A percentile compares a stretch with the other conserved stretches of the same genome.
Conservation (phyloP, 2,329 filamentous ascomycete species). For the Alternaria consortialis region DNA sequence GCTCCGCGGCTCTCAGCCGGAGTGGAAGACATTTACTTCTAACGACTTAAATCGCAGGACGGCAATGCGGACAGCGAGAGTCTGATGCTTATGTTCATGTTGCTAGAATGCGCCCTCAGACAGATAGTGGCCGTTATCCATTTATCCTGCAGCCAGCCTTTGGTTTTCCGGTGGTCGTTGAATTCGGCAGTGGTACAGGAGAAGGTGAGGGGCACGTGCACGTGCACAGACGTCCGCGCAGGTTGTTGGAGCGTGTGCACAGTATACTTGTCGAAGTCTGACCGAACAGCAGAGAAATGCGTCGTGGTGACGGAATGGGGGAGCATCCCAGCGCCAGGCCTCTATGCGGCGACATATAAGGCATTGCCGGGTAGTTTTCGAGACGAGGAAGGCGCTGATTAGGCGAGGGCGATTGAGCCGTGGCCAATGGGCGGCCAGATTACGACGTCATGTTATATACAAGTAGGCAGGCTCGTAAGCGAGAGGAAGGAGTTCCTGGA, state of each 20-base stretch:
- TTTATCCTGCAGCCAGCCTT: background rate
- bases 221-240: background rate
- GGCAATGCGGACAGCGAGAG: too few relatives aligned
- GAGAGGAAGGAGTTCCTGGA: background rate
- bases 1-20: too few relatives aligned
- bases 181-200: background rate
- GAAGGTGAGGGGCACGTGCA: background rate
- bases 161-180: too few relatives aligned
- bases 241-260: background rate
- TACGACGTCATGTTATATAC: conserved; percentile 7
- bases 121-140: conserved; percentile 4
- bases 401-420: background rate
- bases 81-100: background rate
- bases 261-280: background rate
- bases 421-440: background rate
- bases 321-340: background rate
- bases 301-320: conserved; percentile 1
- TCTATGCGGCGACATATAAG: background rate
- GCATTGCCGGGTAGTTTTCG: background rate
- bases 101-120: background rate
- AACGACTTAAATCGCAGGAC: too few relatives aligned
- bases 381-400: background rate
- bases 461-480: background rate
- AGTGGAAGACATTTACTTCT: too few relatives aligned
- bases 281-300: background rate